Base-by-base conservation (phyloP, 345 rosid genomes). In the Gossypium sturtianum region DNA sequence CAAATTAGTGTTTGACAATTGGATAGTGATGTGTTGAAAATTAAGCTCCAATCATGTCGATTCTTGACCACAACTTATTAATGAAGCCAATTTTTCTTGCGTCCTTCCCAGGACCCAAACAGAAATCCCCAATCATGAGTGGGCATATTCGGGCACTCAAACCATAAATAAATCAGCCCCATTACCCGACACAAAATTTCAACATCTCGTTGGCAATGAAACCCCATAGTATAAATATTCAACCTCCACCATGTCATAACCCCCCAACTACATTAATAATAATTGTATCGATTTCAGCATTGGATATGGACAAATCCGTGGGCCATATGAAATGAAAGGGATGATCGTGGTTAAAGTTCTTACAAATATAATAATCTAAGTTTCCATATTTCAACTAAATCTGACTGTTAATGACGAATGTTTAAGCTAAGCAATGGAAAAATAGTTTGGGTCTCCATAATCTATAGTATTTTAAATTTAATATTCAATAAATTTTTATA, bases 91-190 rank as follows among this genome's bases (percentile, higher is more conserved):
- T 9, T 25, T 59, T 59, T 13, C 17, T 59, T 4, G 41, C 38
- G 34, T 23, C 43, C 48, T 51, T 51, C 45, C 59, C 12, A 69
- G 73, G 17, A 51, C 23, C 73, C 73, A 69, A 69, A 69, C 60
- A 51, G 44, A 51, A 27, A 1, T 45, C 20, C n/a, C n/a, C n/a
- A 48, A 41, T 17, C 49, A 41, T 9, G 49, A 44, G 49, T 64
- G 12, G 12, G 67, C 67, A 63, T 34, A 63, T 38, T 63, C 48
- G 67, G 47, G n/a, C 23, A 17, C 23, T 34, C 1, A 20, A 34
- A 63, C 12, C 47, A 63, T 44, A 38, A 38, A 63, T 15, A 62
- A 29, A 29, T 7, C 20, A 34, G 44, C 17, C 45, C 47, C 13
- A 19, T 43, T 20, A 65, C 10, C 27, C 17, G 70, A 65, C 52